phyloP scores from a whole-genome alignment of 2,329 filamentous ascomycete genomes.

The Cytospora schulzeri region DNA sequence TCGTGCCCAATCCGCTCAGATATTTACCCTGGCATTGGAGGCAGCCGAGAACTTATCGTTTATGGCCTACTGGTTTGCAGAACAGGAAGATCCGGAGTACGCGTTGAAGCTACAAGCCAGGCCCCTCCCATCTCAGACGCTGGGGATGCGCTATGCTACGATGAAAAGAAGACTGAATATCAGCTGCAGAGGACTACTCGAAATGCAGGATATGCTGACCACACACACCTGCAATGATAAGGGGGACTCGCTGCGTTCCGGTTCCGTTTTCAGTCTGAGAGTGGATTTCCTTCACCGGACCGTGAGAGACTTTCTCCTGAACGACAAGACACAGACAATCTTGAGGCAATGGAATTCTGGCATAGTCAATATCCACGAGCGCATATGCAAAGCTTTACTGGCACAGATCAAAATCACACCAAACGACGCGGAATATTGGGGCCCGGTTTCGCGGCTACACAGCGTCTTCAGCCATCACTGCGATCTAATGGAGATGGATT shows the following conservation, averaged over 20 bases:
- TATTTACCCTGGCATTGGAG: background rate
- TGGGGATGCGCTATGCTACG: background rate
- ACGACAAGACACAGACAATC: background rate
- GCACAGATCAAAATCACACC: background rate
- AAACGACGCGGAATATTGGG: background rate
- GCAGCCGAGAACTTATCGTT: background rate
- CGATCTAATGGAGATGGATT: background rate
- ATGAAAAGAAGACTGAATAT: background rate
- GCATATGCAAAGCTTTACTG: background rate
- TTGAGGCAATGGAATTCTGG: background rate
- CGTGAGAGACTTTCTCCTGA: background rate
- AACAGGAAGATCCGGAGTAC: background rate
- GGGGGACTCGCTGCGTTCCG: background rate
- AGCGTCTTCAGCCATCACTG: background rate
- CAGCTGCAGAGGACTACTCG: background rate
- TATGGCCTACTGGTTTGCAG: background rate
- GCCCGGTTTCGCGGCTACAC: background rate
- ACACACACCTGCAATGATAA: background rate
- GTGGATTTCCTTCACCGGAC: background rate
- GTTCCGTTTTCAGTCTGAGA: background rate
- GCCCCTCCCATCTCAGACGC: background rate
- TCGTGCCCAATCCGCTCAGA: background rate
- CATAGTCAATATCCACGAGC: background rate
- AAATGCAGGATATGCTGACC: background rate
- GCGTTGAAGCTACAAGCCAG: background rate